Conservation (phyloP, 2,329 filamentous ascomycete species). For the Lachnellula subtilissima region DNA sequence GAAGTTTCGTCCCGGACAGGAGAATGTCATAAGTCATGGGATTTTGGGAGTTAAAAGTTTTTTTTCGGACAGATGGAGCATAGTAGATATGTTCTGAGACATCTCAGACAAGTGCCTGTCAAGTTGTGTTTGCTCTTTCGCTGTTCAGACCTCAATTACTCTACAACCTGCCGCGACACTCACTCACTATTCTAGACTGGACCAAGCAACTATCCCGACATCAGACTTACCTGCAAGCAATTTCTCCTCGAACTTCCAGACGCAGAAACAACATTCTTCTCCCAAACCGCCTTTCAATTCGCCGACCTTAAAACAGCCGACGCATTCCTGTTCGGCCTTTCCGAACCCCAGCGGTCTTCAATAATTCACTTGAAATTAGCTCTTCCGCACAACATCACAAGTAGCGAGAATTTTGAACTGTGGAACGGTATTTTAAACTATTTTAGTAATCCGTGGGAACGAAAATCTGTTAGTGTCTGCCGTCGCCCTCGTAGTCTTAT, state of each 20-base stretch:
- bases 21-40: background rate
- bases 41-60: background rate
- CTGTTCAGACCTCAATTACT: no score
- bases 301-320: constrained; percentile 9
- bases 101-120: no score
- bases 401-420: background rate
- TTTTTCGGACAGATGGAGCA: no score
- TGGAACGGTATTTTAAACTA: constrained; percentile 20
- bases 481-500: background rate
- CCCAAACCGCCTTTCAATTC: constrained; percentile 21
- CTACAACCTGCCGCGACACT: background rate
- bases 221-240: constrained; percentile 18
- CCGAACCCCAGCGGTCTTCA: constrained; percentile 9
- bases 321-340: constrained; percentile 17
- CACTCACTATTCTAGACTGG: background rate
- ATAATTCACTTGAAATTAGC: constrained; percentile 18
- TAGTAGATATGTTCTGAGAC: no score
- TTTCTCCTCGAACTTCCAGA: constrained; percentile 14
- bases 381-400: constrained; percentile 4
- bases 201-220: background rate
- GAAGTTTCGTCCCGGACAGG: background rate
- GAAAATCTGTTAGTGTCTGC: constrained; percentile 12
- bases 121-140: no score
- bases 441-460: constrained; percentile 19
- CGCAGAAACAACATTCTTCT: constrained; percentile 6